Conservation (phyloP, 1,284 basidiomycete genomes). For the Cutaneotrichosporon cutaneum region DNA sequence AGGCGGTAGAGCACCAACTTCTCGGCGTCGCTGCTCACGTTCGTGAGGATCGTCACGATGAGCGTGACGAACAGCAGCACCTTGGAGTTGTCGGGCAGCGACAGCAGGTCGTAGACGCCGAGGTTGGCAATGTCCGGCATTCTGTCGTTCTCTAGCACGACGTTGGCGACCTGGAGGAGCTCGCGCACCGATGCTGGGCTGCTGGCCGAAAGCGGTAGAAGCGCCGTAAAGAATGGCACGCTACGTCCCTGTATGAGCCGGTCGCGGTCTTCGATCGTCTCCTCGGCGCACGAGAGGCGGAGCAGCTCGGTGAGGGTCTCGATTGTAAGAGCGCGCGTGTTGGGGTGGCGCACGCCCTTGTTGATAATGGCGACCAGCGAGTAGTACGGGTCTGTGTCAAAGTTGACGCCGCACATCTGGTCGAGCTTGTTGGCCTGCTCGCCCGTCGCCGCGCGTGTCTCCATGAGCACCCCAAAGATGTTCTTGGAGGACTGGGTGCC, state of each 20-base stretch:
- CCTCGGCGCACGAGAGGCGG: slow-evolving; percentile 60
- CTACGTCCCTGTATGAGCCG: slow-evolving; percentile 60
- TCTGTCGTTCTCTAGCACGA: slow-evolving; percentile 59
- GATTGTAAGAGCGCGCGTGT: slow-evolving; percentile 56
- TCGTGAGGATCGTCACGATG: slow-evolving; percentile 70
- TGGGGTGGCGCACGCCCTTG: slow-evolving; percentile 74
- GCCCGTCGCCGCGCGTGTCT: slow-evolving; percentile 64
- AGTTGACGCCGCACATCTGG: slow-evolving; percentile 69
- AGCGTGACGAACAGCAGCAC: slow-evolving; percentile 75
- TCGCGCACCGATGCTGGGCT: slow-evolving; percentile 59
- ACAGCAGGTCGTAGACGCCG: slow-evolving; percentile 54
- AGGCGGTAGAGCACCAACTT: slow-evolving; percentile 75
- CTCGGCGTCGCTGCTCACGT: slow-evolving; percentile 73
- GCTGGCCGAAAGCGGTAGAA: slow-evolving; percentile 66
- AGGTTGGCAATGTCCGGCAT: slow-evolving; percentile 55
- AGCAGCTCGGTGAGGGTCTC: slow-evolving; percentile 37
- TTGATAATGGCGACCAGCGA: slow-evolving; percentile 76
- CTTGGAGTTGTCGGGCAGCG: slow-evolving; percentile 60
- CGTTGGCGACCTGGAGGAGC: slow-evolving; percentile 64
- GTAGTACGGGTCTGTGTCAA: slow-evolving; percentile 76
- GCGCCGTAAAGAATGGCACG: slow-evolving; percentile 76
- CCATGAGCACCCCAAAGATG: slow-evolving; percentile 59
- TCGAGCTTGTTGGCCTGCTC: slow-evolving; percentile 73
- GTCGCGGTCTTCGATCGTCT: slow-evolving; percentile 26
- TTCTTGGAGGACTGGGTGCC: slow-evolving; percentile 58